Evolutionary conservation across 2,329 filamentous ascomycete genomes (phyloP).

Genomic region (Dendrostoma leiphaemia): DNA sequence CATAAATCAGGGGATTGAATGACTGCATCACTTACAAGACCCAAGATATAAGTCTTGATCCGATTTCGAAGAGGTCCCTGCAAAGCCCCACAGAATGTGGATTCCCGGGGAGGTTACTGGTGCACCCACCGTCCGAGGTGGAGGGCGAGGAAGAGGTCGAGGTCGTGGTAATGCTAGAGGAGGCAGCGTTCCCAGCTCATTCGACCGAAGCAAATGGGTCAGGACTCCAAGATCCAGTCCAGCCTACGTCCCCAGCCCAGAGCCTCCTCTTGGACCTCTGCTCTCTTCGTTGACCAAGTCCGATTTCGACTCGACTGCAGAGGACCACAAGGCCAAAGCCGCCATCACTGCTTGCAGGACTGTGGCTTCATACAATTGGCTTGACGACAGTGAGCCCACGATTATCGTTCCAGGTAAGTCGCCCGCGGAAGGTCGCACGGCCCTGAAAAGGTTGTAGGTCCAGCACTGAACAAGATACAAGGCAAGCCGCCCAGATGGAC

Average conservation of each 20-base stretch:
- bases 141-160: background rate
- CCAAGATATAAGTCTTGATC: no score
- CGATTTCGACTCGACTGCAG: constrained; percentile 20
- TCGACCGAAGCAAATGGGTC: background rate
- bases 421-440: no score
- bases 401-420: constrained; percentile 33
- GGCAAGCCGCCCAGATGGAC: constrained; percentile 52
- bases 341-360: constrained; percentile 24
- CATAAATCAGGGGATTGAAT: no score
- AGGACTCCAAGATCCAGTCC: background rate
- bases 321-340: constrained; percentile 17
- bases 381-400: constrained; percentile 23
- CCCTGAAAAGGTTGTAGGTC: no score
- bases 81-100: background rate
- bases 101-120: background rate
- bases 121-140: background rate
- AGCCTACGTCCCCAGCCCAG: background rate
- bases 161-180: background rate
- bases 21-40: no score
- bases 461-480: no score
- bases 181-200: background rate
- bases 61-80: background rate
- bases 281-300: constrained; percentile 14
- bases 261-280: constrained; percentile 23
- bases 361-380: constrained; percentile 38